These are phyloP conservation scores for Lycium ferocissimum DNA, from an alignment of 257 asterid species.

Conservation along the genomic window DNA sequence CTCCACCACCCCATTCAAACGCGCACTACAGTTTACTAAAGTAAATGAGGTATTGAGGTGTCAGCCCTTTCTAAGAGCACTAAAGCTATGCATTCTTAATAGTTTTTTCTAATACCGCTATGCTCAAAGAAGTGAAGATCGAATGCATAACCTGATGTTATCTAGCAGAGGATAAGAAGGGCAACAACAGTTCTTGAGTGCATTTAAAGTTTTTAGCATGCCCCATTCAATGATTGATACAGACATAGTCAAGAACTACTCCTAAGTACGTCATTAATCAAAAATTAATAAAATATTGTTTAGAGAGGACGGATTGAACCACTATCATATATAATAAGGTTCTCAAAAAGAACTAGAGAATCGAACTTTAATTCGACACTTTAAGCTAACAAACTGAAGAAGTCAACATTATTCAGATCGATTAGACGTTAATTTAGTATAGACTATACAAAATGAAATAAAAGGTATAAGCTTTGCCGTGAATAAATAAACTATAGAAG, in stretches of 20 bases:
- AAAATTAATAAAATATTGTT: neutral
- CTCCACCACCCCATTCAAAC: neutral
- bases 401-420: slow-evolving; percentile 6
- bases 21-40: neutral
- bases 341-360: slow-evolving; percentile 9
- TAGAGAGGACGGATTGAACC: slow-evolving; percentile 9
- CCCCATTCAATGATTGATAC: neutral
- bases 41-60: slow-evolving; percentile 5
- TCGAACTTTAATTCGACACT: neutral
- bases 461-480: neutral
- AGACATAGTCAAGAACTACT: neutral
- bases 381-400: neutral
- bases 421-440: neutral
- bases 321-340: slow-evolving; percentile 13
- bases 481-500: neutral
- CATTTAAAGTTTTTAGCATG: neutral
- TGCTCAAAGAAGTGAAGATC: slow-evolving; percentile 2
- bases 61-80: slow-evolving; percentile 8
- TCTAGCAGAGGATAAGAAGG: neutral
- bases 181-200: neutral
- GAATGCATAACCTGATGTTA: neutral
- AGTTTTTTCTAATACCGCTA: neutral
- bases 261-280: slow-evolving; percentile 7
- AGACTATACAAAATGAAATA: slow-evolving; percentile 14
- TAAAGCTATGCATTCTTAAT: neutral